Evolutionary conservation across 2,329 filamentous ascomycete genomes (phyloP), one percentile per base, ranked within the genome.

Genomic region (Fusarium lateritium): DNA sequence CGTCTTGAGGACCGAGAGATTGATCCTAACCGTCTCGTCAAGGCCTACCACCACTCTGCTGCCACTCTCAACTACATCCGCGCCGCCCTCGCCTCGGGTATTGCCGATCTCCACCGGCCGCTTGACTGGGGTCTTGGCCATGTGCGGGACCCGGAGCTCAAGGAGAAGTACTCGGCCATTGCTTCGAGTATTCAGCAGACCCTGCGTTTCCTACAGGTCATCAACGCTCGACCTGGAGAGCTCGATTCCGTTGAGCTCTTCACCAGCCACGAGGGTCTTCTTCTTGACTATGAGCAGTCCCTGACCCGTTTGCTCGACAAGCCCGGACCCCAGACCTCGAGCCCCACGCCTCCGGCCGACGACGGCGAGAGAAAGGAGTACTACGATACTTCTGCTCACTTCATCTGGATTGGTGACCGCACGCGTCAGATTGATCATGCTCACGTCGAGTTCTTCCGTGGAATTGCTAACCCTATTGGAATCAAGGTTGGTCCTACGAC

Each of bases 331-430:
- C 64, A 67, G n/a, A 71, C 72, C 56, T 67, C 70, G 56, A 71
- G 71, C 71, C 56, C 85, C 87, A 69, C 88, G 86, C 7, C 79
- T 77, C 40, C 83, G 50, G 79, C 74, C n/a, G 54, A 70, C 6
- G 63, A 74, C 7, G 68, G 74, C 6, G 67, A 76, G 33, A 65
- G 52, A 17, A 88, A 88, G 75, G 89, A 91, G 75, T 97, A 93
- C 86, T 98, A 97, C 83, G 92, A 97, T 81, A 98, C 95, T 0
- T 97, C 94, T 6, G 93, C 94, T 0, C 96, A 99, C 79, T 98
- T 99, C 83, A 87, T 99, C 78, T 99, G 96, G 96, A 97, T 99
- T 74, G 96, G 96, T 56, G 96, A 99, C 80, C 92, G 96, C 70
- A 99, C 96, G 3, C 89, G 96, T 46, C 95, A 98, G 81, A 89